Evolutionary conservation across 73 alveolate species (phyloP), one percentile per base, ranked within the genome.

Genomic region (Paramecium octaurelia): DNA sequence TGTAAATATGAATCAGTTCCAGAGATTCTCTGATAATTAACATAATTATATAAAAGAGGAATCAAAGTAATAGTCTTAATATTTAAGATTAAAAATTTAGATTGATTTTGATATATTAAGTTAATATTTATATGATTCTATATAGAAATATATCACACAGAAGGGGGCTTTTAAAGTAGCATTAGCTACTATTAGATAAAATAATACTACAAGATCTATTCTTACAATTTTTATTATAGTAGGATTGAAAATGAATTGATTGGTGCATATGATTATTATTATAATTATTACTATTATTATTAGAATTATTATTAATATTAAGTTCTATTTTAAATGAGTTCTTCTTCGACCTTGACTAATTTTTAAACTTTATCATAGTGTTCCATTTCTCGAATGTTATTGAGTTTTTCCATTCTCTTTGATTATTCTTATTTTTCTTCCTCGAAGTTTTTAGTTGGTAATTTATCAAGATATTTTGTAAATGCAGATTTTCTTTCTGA

Each of bases 401-500:
- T 27, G 27, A 64, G 4, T 64, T 64, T 64, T 64, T 64, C 84
- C 84, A 64, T 27, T 27, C 48, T 64, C 12, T 64, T 7, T 3
- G 7, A 34, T 64, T 64, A 64, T 64, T 64, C 84, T 12, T 31
- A 64, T 34, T 64, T 64, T 24, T 64, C 84, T 34, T 73, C 87
- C n/a, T 73, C 87, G 31, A 73, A 73, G 14, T 34, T 73, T 40
- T 73, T 73, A 21, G 87, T 73, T 20, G 87, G 87, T 38, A 73
- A 16, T 73, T 73, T 73, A 36, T 73, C 87, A 73, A 73, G 46
- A 73, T 73, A 34, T 73, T 73, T 73, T 2, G 40, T 73, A 36
- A 73, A 73, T 0, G 84, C 84, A 31, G 84, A 64, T 64, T 64
- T 64, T 64, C 84, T 40, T 64, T 64, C 84, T 27, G 42, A 34